These are phyloP conservation scores for Pseudomonodictys pantanalensis DNA, from an alignment of 495 filamentous ascomycete species.

Conservation along the genomic window DNA sequence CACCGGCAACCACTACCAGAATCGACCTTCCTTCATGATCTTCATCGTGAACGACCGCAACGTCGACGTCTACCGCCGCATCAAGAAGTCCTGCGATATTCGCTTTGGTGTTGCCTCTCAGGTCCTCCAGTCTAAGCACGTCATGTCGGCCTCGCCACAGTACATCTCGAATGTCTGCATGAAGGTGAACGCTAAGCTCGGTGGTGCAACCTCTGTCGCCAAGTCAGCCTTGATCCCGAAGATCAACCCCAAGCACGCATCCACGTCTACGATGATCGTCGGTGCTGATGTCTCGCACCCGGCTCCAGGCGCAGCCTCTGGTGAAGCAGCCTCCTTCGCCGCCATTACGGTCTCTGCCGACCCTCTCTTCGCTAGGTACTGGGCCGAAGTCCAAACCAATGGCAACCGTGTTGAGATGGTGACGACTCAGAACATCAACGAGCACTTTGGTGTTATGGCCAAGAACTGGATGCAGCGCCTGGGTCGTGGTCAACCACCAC, in stretches of 20 bases:
- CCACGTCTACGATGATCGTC: constrained; percentile 64
- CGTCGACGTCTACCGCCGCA: constrained; percentile 62
- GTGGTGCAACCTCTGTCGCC: constrained; percentile 64
- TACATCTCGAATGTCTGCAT: constrained; percentile 76
- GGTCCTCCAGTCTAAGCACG: constrained; percentile 59
- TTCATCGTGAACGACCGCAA: constrained; percentile 70
- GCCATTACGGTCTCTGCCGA: constrained; percentile 84
- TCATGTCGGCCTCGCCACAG: constrained; percentile 61
- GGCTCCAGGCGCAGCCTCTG: constrained; percentile 53
- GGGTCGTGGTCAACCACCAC: constrained; percentile 49
- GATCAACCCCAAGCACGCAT: constrained; percentile 22
- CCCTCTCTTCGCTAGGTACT: constrained; percentile 57
- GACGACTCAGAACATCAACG: constrained; percentile 56
- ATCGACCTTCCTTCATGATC: constrained; percentile 50
- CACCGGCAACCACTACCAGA: constrained; percentile 46
- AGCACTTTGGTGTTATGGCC: constrained; percentile 61
- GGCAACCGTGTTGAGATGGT: constrained; percentile 75
- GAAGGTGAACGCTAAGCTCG: constrained; percentile 97
- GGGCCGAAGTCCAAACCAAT: constrained; percentile 73
- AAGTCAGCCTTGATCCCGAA: constrained; percentile 30
- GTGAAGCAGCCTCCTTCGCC: constrained; percentile 67
- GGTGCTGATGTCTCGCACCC: constrained; percentile 89
- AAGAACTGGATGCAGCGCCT: constrained; percentile 60
- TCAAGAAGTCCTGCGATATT: constrained; percentile 82
- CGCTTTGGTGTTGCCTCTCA: constrained; percentile 77